Evolutionary conservation across 176 grass and related monocot species (phyloP), one percentile per base, ranked within the genome.

Genomic region (Dendrocalamus sinicus): DNA sequence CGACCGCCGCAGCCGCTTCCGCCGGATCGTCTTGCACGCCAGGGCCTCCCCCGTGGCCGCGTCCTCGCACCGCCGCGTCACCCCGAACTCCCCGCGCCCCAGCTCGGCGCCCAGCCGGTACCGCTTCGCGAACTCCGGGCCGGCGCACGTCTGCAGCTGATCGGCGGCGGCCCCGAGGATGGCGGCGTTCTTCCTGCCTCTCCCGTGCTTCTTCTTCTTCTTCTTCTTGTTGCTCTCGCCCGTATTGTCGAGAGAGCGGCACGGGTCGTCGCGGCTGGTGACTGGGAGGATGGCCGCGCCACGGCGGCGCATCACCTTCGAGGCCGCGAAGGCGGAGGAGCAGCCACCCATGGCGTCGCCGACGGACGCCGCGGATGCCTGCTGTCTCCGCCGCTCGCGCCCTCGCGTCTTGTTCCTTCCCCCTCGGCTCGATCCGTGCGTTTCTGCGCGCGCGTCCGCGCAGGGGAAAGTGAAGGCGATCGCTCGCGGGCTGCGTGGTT

Each of bases 21-120:
- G 85, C 12, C 87, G 80, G 85, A 98, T 85, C 9, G 93, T 84
- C 91, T 98, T 98, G 95, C 95, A 98, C 43, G 95, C 95, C 75
- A 91, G 84, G 17, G 77, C 60, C 79, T 88, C 91, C 39, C 91
- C 87, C 8, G 95, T 95, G 48, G 73, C 78, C 4, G 15, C 74
- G 79, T 95, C 89, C 8, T 75, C 77, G 91, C 93, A 95, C 30
- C 83, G 89, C 19, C 89, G 72, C 58, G 95, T 98, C 35, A 95
- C 91, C 19, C 95, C 89, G 73, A 95, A 98, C 91, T 98, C 95
- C 13, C 95, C 95, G 12, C 93, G 89, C 12, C 95, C 95, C 13
- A 98, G 85, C 89, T 98, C 95, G 54, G 55, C 69, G 52, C 95
- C 91, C 10, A 95, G 85, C 75, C 85, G 72, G 93, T 79, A 95